Conservation (phyloP, 805 yeast species). For the Tetrapisispora pingtungensis region DNA sequence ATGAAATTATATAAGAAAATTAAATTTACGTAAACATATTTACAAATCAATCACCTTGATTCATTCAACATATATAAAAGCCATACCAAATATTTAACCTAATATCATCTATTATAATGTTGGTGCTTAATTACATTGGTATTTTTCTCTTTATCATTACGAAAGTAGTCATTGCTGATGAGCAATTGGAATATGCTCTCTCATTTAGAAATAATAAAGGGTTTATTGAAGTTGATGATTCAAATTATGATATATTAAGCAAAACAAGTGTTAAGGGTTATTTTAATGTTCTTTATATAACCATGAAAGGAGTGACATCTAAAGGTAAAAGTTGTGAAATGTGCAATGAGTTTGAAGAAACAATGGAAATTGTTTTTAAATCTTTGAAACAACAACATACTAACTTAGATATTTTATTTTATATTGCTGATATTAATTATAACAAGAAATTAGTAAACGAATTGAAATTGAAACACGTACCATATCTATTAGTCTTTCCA, state of each 20-base stretch:
- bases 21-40: no score
- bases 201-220: conserved; percentile 25
- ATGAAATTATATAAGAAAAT: no score
- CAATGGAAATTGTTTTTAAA: conserved; percentile 33
- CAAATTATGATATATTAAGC: conserved; percentile 32
- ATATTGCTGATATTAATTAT: conserved; percentile 40
- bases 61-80: no score
- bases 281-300: conserved; percentile 41
- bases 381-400: conserved; percentile 39
- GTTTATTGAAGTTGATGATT: conserved; percentile 35
- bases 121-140: neutral
- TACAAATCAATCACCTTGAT: no score
- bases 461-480: conserved; percentile 41
- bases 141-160: neutral
- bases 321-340: conserved; percentile 33
- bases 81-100: no score
- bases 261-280: conserved; percentile 41
- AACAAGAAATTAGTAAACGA: conserved; percentile 35
- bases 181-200: conserved; percentile 5
- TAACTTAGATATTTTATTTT: conserved; percentile 34
- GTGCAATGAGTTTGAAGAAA: conserved; percentile 38
- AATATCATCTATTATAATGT: neutral
- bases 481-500: conserved; percentile 61
- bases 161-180: neutral
- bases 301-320: conserved; percentile 36